A percentile compares a stretch with the other conserved stretches of the same genome.
Evolutionary conservation across 2,329 filamentous ascomycete genomes (phyloP).

Genomic region (Colletotrichum aenigma): DNA sequence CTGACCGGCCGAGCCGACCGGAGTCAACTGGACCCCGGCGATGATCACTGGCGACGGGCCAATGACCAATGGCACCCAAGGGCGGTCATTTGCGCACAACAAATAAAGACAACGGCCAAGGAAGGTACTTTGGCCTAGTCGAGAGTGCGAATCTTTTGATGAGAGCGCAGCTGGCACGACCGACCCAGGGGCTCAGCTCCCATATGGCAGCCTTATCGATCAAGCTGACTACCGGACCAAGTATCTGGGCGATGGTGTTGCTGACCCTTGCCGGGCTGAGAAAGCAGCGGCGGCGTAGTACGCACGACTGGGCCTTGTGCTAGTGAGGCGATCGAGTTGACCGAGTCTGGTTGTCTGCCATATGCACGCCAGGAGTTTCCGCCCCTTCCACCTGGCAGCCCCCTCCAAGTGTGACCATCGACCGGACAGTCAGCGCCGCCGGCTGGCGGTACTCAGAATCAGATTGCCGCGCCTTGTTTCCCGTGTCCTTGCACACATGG

Average conservation of each 20-base stretch:
- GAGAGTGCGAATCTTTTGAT: background rate
- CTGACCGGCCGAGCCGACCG: background rate
- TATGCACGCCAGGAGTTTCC: background rate
- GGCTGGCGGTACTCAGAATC: background rate
- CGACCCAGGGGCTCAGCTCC: background rate
- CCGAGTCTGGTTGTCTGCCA: conserved; percentile 8
- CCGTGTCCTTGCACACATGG: background rate
- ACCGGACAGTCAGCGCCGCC: background rate
- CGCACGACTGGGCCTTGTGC: background rate
- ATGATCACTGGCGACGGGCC: background rate
- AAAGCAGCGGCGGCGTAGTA: background rate
- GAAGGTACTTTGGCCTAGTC: background rate
- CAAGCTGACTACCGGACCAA: background rate
- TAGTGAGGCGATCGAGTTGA: conserved; percentile 1
- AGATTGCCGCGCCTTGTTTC: background rate
- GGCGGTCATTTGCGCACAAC: background rate
- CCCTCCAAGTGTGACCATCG: background rate
- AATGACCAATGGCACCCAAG: background rate
- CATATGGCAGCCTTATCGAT: background rate
- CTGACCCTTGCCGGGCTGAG: conserved; percentile 12
- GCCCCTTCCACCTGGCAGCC: background rate
- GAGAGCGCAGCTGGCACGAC: background rate
- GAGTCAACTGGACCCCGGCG: background rate
- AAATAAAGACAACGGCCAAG: background rate
- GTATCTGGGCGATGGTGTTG: background rate